Base-by-base conservation (phyloP, 2,329 filamentous ascomycete species). In the Alternaria consortialis region DNA sequence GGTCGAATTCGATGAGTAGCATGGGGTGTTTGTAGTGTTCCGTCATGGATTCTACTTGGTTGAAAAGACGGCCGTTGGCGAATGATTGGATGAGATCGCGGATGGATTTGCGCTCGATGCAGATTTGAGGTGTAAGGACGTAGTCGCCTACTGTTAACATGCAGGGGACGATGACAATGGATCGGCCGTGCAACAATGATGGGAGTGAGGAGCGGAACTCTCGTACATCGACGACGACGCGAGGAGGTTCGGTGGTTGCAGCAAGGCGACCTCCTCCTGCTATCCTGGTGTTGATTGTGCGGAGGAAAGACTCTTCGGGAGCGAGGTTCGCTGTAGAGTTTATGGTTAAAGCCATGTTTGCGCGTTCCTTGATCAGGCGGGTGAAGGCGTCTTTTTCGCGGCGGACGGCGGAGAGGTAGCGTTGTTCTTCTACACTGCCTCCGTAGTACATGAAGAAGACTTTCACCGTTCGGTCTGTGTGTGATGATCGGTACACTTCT, bases 381-480 rank as follows among this genome's bases (percentile, higher is more conserved):
- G 94, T 97, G 73, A 99, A 99, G 1, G 94, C 90, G 76, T 99
- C 95, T 77, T 99, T 99, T 76, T 99, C 95, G 60, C 93, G 87
- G n/a, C 95, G 88, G 3, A 98, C 93, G 0, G 90, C 88, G 23
- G 92, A 92, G 3, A 98, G 86, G 74, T 97, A 98, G 25, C 92
- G 88, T 77, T 98, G 94, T 78, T 99, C 95, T 79, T 99, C 94
- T 1, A 98, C 94, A 1, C 93, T 97, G 3, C 91, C 91, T 34
- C 92, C 91, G 66, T 99, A 99, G 81, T 97, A 98, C 84, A 98
- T 88, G 77, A 98, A 98, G 81, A 97, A 99, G 1, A 97, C 94
- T 43, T 93, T 88, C 42, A 98, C 92, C 71, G 92, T 93, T 36
- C 93, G 86, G 76, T 94, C 92, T 59, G 90, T 91, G 80, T 99